These are phyloP conservation scores for Pleurotus giganteus DNA, from an alignment of 768 basidiomycete species.

Conservation along the genomic window DNA sequence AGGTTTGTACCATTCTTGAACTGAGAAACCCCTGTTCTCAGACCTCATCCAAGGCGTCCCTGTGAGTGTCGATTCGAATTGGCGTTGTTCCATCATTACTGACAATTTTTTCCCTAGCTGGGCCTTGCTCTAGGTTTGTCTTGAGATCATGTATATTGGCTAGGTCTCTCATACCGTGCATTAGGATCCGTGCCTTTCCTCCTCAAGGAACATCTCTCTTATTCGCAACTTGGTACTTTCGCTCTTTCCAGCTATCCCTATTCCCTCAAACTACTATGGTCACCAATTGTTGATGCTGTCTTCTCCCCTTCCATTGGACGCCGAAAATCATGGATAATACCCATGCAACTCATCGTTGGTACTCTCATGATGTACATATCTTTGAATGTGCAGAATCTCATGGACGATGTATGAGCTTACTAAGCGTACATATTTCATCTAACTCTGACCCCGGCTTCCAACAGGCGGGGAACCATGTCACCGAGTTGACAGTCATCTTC, in stretches of 20 bases:
- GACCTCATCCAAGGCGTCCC: conserved; percentile 89
- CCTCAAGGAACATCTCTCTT: conserved; percentile 91
- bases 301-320: conserved; percentile 84
- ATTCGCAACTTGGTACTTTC: conserved; percentile 95
- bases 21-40: conserved; percentile 23
- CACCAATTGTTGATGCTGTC: conserved; percentile 92
- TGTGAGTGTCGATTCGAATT: conserved; percentile 43
- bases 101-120: conserved; percentile 39
- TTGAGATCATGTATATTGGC: not conserved
- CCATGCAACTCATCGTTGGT: conserved; percentile 92
- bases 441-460: conserved; percentile 13
- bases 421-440: conserved; percentile 7
- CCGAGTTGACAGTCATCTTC: conserved; percentile 78
- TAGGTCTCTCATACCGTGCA: conserved; percentile 5
- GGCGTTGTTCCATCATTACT: conserved; percentile 9
- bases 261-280: conserved; percentile 96
- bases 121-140: conserved; percentile 81
- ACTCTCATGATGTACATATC: conserved; percentile 79
- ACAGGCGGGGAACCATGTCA: conserved; percentile 81
- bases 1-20: conserved; percentile 4
- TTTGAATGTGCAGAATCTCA: conserved; percentile 66
- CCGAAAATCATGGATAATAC: conserved; percentile 98
- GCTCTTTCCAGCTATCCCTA: conserved; percentile 93
- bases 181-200: conserved; percentile 95
- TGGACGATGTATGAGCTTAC: conserved; percentile 64